A percentile compares a stretch with the other conserved stretches of the same genome.
Conservation (phyloP, 306 rosid genomes). For the Rosa multiflora region DNA sequence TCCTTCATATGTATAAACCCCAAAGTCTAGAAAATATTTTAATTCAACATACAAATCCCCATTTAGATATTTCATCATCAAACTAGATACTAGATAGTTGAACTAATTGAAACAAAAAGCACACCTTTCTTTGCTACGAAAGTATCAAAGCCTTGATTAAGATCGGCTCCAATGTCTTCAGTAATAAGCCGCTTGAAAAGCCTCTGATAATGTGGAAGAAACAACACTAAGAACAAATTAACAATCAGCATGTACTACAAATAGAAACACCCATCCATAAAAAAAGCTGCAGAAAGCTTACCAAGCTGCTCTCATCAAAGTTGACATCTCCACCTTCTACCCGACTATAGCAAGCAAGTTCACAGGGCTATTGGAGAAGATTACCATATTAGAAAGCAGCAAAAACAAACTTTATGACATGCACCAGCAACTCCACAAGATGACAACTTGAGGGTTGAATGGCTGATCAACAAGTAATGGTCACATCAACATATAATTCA, state of each 20-base stretch:
- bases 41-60: neutral
- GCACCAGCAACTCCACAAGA: neutral
- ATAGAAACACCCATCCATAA: neutral
- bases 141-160: slow-evolving; percentile 83
- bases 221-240: neutral
- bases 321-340: slow-evolving; percentile 83
- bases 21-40: neutral
- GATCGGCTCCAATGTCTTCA: slow-evolving; percentile 88
- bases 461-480: neutral
- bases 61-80: neutral
- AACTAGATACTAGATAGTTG: neutral
- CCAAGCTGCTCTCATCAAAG: slow-evolving; percentile 87
- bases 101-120: slow-evolving; percentile 1
- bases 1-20: slow-evolving; percentile 18
- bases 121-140: slow-evolving; percentile 70
- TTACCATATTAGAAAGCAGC: slow-evolving; percentile 19
- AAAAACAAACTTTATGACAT: neutral
- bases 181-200: slow-evolving; percentile 88
- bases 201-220: slow-evolving; percentile 54
- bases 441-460: neutral
- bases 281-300: slow-evolving; percentile 38
- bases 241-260: neutral
- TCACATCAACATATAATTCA: neutral
- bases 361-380: slow-evolving; percentile 66
- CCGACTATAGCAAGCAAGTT: slow-evolving; percentile 85